These are phyloP conservation scores for Termitomyces sp. DNA, from an alignment of 768 basidiomycete genomes.

Conservation along the genomic window DNA sequence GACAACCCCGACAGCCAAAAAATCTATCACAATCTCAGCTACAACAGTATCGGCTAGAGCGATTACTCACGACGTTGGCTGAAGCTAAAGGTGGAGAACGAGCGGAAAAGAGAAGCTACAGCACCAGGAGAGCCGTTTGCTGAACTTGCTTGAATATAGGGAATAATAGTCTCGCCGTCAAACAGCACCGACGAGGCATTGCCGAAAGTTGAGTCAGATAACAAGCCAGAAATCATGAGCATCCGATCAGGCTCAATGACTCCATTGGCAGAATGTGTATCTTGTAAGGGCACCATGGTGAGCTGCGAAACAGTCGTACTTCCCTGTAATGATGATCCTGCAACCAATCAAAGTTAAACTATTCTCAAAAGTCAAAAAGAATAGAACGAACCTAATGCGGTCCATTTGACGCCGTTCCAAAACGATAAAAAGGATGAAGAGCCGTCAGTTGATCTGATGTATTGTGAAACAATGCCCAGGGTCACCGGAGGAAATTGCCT, in stretches of 20 bases:
- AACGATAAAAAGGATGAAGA: constrained; percentile 67
- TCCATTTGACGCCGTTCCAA: constrained; percentile 85
- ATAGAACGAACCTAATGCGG: constrained; percentile 44
- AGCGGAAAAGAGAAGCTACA: constrained; percentile 79
- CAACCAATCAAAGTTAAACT: neutral
- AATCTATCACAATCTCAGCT: constrained; percentile 44
- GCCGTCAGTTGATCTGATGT: constrained; percentile 49
- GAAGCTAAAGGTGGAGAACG: constrained; percentile 74
- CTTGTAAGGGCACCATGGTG: constrained; percentile 83
- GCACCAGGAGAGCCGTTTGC: constrained; percentile 63
- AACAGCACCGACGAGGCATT: constrained; percentile 82
- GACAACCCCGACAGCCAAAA: constrained; percentile 88
- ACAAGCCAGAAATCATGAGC: constrained; percentile 80
- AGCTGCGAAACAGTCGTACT: constrained; percentile 74
- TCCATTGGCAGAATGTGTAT: constrained; percentile 64
- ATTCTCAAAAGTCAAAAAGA: neutral
- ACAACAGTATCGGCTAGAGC: neutral
- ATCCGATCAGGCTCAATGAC: constrained; percentile 82
- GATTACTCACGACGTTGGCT: constrained; percentile 53
- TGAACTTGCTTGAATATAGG: constrained; percentile 71
- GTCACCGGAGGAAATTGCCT: constrained; percentile 20
- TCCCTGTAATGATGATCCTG: constrained; percentile 51
- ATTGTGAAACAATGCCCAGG: neutral
- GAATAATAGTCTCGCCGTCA: constrained; percentile 78
- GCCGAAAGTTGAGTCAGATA: constrained; percentile 67